Base-by-base conservation (phyloP, 345 rosid species). In the Hypericum perforatum region DNA sequence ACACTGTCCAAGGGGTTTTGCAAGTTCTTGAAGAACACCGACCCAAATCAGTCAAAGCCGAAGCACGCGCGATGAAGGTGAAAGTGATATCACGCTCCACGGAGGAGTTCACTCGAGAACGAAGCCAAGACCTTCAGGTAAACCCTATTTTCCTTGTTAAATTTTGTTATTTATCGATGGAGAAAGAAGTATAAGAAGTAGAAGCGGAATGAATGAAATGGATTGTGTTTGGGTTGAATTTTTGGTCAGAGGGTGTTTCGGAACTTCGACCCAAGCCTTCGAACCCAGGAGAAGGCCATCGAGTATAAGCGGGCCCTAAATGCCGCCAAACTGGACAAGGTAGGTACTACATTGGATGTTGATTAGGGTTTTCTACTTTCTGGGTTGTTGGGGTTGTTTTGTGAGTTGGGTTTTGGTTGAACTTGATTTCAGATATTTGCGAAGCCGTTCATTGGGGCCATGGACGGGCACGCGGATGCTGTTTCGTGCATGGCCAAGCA, bases 311-410 rank as follows among this genome's bases (percentile, higher is more conserved):
- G 97, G 11, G 98, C 95, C 41, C 77, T 88, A 38, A 88, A 74
- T 32, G 95, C 98, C n/a, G 90, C 97, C 43, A 92, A 92, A 76
- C 59, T 92, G 65, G 94, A 85, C 39, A 88, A 92, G 89, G 96
- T 85, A 62, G 36, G 9, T 32, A 10, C 0, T 6, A 9, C 15
- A 9, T 45, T 49, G 46, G 16, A 12, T 32, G 32, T 61, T 5
- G 10, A 11, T 43, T 5, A 5, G 53, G n/a, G 42, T 41, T 60
- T 5, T 3, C 39, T 40, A 11, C 47, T 39, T n/a, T 1, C 37
- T 65, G 40, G 5, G 16, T 11, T 16, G 3, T 49, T 29, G 12
- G 0, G n/a, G 32, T 56, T 55, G 4, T 11, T 49, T 46, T 15
- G 29, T 46, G 8, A 6, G 6, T 37, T 41, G 7, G 57, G n/a